phyloP scores from a whole-genome alignment of 2,329 filamentous ascomycete genomes.

The Colletotrichum liriopes region DNA sequence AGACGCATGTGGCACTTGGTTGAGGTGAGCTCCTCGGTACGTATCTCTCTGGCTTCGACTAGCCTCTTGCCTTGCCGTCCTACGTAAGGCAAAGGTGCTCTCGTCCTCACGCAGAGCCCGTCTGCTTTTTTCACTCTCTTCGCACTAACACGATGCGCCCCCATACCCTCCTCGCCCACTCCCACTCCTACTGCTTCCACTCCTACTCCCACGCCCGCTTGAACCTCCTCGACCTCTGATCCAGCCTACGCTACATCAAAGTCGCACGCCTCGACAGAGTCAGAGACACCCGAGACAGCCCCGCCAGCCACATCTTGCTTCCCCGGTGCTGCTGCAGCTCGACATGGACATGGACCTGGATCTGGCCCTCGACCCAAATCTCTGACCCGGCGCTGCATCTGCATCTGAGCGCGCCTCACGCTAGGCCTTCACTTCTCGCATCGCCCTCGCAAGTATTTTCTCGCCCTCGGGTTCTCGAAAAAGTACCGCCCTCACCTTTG shows the following conservation, averaged over 20 bases:
- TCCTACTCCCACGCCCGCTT: slow-evolving; percentile 22
- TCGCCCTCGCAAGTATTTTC: not conserved
- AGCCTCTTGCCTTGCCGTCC: slow-evolving; percentile 11
- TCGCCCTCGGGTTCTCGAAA: not conserved
- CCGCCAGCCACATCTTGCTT: slow-evolving; percentile 19
- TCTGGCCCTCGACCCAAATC: slow-evolving; percentile 30
- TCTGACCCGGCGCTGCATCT: slow-evolving; percentile 32
- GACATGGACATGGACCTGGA: slow-evolving; percentile 38
- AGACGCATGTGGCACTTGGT: slow-evolving; percentile 33
- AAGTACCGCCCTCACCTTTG: not conserved
- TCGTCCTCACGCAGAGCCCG: not conserved
- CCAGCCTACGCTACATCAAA: slow-evolving; percentile 20
- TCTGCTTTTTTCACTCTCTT: not conserved
- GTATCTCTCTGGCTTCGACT: slow-evolving; percentile 9
- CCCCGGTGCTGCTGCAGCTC: slow-evolving; percentile 35
- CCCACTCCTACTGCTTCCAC: slow-evolving; percentile 24
- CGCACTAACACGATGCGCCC: not conserved
- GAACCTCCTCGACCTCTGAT: slow-evolving; percentile 1
- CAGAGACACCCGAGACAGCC: slow-evolving; percentile 33
- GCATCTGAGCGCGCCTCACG: slow-evolving; percentile 34
- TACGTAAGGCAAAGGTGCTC: not conserved
- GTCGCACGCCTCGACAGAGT: slow-evolving; percentile 22
- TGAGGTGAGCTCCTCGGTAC: slow-evolving; percentile 7
- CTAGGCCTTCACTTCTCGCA: not conserved
- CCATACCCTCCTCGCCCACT: not conserved